Conservation (phyloP, 441 rosid species). For the Macaranga tanarius region DNA sequence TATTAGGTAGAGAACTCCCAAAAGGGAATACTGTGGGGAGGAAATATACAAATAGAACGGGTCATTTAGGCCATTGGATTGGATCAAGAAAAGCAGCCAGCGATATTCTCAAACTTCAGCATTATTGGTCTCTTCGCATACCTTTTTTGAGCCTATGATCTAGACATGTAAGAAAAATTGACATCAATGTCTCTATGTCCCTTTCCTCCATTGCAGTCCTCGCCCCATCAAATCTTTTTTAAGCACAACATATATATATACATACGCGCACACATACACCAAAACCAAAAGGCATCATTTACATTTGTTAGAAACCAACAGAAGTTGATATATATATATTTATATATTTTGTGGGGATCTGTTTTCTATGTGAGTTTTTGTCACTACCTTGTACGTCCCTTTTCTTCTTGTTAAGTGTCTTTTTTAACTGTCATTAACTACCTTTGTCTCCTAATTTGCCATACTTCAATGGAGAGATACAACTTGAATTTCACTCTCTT, state of each 20-base stretch:
- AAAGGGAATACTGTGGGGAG: too few relatives aligned
- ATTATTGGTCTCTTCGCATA: not conserved
- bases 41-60: not conserved
- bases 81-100: not conserved
- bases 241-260: not conserved
- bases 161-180: not conserved
- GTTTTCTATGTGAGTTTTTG: not conserved
- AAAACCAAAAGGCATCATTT: not conserved
- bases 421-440: not conserved
- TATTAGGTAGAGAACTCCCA: too few relatives aligned
- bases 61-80: conserved; percentile 2
- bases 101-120: not conserved
- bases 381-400: not conserved
- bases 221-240: conserved; percentile 16
- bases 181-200: not conserved
- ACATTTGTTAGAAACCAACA: not conserved
- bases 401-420: conserved; percentile 6
- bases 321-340: too few relatives aligned
- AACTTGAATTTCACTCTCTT: conserved; percentile 13
- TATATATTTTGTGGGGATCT: not conserved
- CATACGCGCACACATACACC: not conserved
- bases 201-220: conserved; percentile 17
- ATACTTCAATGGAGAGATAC: conserved; percentile 17
- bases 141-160: not conserved
- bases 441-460: not conserved